These are phyloP conservation scores for Spergularia marina DNA, from an alignment of 148 eudicot species.

Conservation along the genomic window DNA sequence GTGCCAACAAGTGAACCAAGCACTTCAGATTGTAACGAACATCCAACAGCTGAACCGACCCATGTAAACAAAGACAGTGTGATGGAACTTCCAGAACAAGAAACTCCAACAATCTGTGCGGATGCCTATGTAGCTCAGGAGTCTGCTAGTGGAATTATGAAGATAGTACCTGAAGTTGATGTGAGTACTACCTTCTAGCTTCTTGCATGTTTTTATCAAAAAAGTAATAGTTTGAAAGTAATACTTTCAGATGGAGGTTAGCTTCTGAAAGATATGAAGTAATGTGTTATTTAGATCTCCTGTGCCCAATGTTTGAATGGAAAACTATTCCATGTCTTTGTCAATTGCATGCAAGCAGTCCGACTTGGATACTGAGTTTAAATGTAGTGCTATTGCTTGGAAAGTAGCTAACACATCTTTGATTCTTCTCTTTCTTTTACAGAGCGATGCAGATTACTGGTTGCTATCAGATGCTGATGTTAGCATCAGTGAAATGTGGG, in stretches of 20 bases:
- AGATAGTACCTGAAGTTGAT: slow-evolving; percentile 90
- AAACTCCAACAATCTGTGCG: slow-evolving; percentile 37
- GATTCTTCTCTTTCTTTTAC: slow-evolving; percentile 31
- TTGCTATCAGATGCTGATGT: slow-evolving; percentile 80
- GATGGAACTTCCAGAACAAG: slow-evolving; percentile 43
- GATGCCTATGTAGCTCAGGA: slow-evolving; percentile 61
- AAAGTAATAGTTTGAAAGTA: background rate
- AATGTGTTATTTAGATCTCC: background rate
- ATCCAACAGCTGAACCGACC: slow-evolving; percentile 23
- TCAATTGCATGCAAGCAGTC: background rate
- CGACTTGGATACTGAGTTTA: background rate
- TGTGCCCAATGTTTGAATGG: background rate
- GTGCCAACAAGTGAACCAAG: slow-evolving; percentile 49
- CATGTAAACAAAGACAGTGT: slow-evolving; percentile 34
- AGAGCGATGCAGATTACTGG: slow-evolving; percentile 95
- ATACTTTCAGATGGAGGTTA: background rate
- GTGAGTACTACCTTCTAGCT: slow-evolving; percentile 51
- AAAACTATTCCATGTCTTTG: background rate
- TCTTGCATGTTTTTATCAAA: background rate
- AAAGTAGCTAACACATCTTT: slow-evolving; percentile 9
- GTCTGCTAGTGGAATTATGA: slow-evolving; percentile 78
- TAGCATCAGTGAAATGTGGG: slow-evolving; percentile 92
- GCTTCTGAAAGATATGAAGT: background rate
- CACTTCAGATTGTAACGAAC: slow-evolving; percentile 37
- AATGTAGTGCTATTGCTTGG: background rate